phyloP scores from a whole-genome alignment of 495 filamentous ascomycete genomes.

The Baudoinia panamericana region DNA sequence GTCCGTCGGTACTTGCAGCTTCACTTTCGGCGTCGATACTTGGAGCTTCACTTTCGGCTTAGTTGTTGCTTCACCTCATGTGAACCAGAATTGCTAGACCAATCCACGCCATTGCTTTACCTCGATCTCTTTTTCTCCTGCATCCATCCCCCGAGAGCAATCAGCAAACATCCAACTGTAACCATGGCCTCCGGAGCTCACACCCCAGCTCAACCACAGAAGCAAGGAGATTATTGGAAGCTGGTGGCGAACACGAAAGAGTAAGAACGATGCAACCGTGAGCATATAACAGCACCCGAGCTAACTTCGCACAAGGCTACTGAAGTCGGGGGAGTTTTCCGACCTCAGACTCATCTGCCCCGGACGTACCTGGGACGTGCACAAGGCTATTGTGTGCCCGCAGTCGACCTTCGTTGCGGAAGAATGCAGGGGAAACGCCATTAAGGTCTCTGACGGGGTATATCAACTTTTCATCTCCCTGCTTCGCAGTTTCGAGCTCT shows the following conservation, averaged over 20 bases:
- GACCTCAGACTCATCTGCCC: no score
- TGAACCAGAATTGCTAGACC: neutral
- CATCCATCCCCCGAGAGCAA: constrained; percentile 1
- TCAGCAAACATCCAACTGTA: neutral
- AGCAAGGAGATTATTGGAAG: no score
- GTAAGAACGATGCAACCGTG: constrained; percentile 14
- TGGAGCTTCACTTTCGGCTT: neutral
- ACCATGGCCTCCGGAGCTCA: neutral
- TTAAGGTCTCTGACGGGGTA: no score
- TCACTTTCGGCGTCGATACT: neutral
- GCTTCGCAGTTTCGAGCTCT: no score
- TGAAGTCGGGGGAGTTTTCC: no score
- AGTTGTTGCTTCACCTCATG: neutral
- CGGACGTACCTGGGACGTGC: no score
- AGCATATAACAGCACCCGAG: no score
- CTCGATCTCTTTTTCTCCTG: constrained; percentile 2
- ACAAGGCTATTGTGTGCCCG: no score
- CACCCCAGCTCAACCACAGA: neutral
- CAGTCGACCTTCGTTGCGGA: no score
- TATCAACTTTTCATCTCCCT: no score
- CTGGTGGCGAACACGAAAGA: constrained; percentile 7
- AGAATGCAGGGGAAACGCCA: no score
- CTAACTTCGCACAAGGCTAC: no score
- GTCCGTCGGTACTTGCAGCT: neutral
- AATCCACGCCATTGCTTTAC: constrained; percentile 5